These are phyloP conservation scores for Blastobotrys robertii DNA, from an alignment of 805 yeast species.

Conservation along the genomic window DNA sequence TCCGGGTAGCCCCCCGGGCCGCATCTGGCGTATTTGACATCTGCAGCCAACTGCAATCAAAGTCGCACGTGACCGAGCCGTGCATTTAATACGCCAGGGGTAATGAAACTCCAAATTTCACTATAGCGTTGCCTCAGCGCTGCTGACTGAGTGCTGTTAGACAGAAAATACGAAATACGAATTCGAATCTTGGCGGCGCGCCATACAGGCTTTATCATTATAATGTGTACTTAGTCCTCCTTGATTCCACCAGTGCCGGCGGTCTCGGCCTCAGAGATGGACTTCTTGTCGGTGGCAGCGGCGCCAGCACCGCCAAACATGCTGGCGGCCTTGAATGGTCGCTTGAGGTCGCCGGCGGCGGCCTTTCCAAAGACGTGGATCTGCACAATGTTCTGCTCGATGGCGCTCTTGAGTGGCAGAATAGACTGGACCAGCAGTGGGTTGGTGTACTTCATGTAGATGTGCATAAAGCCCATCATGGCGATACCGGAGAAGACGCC, in stretches of 20 bases:
- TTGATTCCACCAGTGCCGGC: slow-evolving; percentile 76
- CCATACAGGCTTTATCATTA: slow-evolving; percentile 4
- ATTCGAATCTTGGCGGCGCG: not conserved
- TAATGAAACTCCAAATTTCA: not conserved
- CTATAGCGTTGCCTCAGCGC: not conserved
- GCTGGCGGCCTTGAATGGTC: slow-evolving; percentile 90
- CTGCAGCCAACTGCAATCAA: too few relatives aligned
- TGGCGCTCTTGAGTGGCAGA: slow-evolving; percentile 79
- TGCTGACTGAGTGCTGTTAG: too few relatives aligned
- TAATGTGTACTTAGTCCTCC: slow-evolving; percentile 46
- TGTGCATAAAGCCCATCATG: slow-evolving; percentile 97
- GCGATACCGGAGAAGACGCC: slow-evolving; percentile 81
- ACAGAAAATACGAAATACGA: too few relatives aligned
- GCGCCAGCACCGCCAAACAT: slow-evolving; percentile 52
- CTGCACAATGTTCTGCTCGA: slow-evolving; percentile 83
- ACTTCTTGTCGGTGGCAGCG: slow-evolving; percentile 74
- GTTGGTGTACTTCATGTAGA: slow-evolving; percentile 94
- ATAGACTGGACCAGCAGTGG: slow-evolving; percentile 93
- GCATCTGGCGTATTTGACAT: too few relatives aligned
- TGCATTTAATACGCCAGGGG: too few relatives aligned
- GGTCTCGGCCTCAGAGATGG: slow-evolving; percentile 75
- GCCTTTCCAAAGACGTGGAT: slow-evolving; percentile 78
- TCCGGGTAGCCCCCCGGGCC: too few relatives aligned
- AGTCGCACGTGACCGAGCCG: too few relatives aligned
- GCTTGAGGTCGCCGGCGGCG: slow-evolving; percentile 83